phyloP scores from a whole-genome alignment of 2,329 filamentous ascomycete genomes.

The Corniculantispora saksenae region DNA sequence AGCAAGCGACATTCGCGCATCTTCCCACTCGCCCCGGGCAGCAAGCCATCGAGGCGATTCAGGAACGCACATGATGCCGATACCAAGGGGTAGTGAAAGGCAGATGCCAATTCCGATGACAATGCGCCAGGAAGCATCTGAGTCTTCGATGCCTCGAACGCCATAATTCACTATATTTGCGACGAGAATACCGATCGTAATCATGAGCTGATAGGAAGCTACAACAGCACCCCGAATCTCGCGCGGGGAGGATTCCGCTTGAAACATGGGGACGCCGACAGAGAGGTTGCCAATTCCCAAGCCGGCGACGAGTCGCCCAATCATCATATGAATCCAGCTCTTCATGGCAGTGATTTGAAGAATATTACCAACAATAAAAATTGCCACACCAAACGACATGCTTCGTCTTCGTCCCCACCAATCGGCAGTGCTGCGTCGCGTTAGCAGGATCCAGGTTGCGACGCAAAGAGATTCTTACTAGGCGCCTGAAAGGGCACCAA shows the following conservation, averaged over 20 bases:
- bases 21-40: conserved; percentile 46
- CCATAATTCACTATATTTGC: conserved; percentile 58
- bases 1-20: conserved; percentile 51
- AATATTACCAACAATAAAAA: conserved; percentile 66
- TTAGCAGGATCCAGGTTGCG: conserved; percentile 7
- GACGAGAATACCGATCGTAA: conserved; percentile 68
- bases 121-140: conserved; percentile 59
- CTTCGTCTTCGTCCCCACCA: conserved; percentile 58
- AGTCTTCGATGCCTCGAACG: conserved; percentile 43
- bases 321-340: conserved; percentile 65
- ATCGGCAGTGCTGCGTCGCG: conserved; percentile 49
- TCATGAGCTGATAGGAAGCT: conserved; percentile 73
- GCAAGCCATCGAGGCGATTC: conserved; percentile 61
- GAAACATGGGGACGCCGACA: conserved; percentile 67
- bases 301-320: conserved; percentile 67
- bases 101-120: conserved; percentile 58
- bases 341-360: conserved; percentile 62
- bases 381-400: conserved; percentile 51
- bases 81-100: conserved; percentile 52
- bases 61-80: conserved; percentile 55
- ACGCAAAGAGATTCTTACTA: conserved; percentile 33
- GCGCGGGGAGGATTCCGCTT: conserved; percentile 63
- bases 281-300: conserved; percentile 68
- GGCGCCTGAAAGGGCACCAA: conserved; percentile 55
- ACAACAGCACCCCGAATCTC: conserved; percentile 66